Evolutionary conservation across 2,329 filamentous ascomycete species (phyloP), one percentile per base, ranked within the genome.

Genomic region (Scolecobasidium constrictum): DNA sequence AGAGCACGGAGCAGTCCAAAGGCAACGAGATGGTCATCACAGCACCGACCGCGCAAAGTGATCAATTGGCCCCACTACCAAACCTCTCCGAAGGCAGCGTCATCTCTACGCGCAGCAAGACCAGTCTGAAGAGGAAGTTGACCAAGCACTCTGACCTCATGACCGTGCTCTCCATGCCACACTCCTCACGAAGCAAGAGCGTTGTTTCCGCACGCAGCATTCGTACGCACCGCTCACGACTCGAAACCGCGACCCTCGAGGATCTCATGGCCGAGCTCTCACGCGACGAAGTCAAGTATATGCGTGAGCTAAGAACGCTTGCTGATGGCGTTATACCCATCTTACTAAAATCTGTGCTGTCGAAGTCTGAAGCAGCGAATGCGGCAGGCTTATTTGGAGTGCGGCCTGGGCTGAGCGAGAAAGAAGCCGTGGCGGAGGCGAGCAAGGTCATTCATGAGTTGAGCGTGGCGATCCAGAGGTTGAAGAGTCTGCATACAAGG

Each of bases 271-370:
- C 73, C 41, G 87, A 94, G 55, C 78, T 98, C 48, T 70, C 76
- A 9, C 75, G 82, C 4, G 92, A 96, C 52, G 92, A 98, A 61
- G 68, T 75, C 35, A 83, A 92, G 51, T 98, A 96, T 56, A 81
- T 83, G 62, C 77, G 88, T 43, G 92, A 98, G 61, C 72, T 98
- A 22, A 86, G 87, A 56, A 95, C 92, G 1, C 65, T 98, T 22
- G 88, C 96, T 5, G 88, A 94, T 53, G 92, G 92, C 44, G 90
- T 98, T 17, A 85, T 98, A 44, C 92, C 92, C 0, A 90, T 96
- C 2, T 72, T 98, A 2, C 67, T 98, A 40, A 86, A 81, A 7
- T 86, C 87, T 50, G 84, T 94, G 6, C 73, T 95, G 11, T 83
- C 79, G 7, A 78, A 83, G 47, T 78, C 78, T 1, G 75, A 79